Evolutionary conservation across 2,329 filamentous ascomycete species (phyloP).

Genomic region (Penicillium sp.): DNA sequence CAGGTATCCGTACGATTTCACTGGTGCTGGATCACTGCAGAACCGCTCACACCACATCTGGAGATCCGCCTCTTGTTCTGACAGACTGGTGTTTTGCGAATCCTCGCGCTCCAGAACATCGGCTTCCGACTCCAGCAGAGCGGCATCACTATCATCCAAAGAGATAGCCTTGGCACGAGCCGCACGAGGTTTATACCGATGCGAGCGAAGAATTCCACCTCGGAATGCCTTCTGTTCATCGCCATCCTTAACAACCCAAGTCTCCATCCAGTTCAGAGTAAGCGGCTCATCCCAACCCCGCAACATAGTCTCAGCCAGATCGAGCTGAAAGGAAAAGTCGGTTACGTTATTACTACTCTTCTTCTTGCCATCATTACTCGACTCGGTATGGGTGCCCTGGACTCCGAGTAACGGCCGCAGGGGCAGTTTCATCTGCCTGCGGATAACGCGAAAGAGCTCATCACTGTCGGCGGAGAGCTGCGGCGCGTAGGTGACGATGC

Average conservation of each 20-base stretch:
- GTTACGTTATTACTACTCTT: conserved; percentile 11
- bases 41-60: conserved; percentile 38
- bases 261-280: conserved; percentile 8
- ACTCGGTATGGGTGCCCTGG: conserved; percentile 17
- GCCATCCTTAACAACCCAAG: conserved; percentile 12
- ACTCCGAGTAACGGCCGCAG: conserved; percentile 19
- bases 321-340: conserved; percentile 22
- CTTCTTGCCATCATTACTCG: conserved; percentile 11
- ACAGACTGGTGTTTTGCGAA: not conserved
- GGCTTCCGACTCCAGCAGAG: conserved; percentile 8
- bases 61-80: conserved; percentile 3
- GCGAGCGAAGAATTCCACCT: conserved; percentile 18
- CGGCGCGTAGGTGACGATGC: conserved; percentile 13
- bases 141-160: conserved; percentile 13
- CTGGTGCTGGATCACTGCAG: conserved; percentile 32
- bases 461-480: conserved; percentile 14
- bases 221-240: conserved; percentile 14
- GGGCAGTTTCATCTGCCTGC: conserved; percentile 20
- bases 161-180: not conserved
- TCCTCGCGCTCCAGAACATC: not conserved
- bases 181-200: conserved; percentile 14
- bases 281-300: conserved; percentile 20
- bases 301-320: conserved; percentile 25
- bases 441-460: conserved; percentile 15
- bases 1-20: conserved; percentile 36